Base-by-base conservation (phyloP, 768 basidiomycete species). In the Agaricus sinodeliciosus region DNA sequence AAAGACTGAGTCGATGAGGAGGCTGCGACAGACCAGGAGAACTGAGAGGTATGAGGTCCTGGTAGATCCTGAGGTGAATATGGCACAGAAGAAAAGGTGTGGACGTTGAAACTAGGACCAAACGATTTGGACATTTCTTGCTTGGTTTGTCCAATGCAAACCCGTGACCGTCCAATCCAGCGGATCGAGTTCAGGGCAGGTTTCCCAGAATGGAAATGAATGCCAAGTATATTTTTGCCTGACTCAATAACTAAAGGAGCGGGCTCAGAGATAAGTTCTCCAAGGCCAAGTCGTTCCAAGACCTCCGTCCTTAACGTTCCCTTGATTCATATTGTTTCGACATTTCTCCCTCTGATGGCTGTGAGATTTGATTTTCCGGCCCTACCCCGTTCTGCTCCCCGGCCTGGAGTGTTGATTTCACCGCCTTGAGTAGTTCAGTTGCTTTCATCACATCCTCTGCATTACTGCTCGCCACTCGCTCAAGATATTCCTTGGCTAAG, bases 391-490 rank as follows among this genome's bases (percentile, higher is more conserved):
- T 40, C 25, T 56, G 43, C 37, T 60, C 56, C 55, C 54, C 65
- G 39, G 62, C 61, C 46, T 67, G 62, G n/a, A 75, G 59, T 39
- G 63, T 60, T 39, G 59, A 53, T 56, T 78, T 80, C 16, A 84
- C 68, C 18, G 66, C 69, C 61, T 87, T 87, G 55, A 93, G 67
- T 63, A 89, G 66, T 39, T 90, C 89, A 39, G 81, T 73, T 0
- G 89, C 92, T 50, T 75, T 77, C 11, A 77, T 78, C 15, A 88
- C 87, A 60, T 94, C 90, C 61, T 91, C 89, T 9, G 81, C 81
- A 67, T 94, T 93, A 61, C 87, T 92, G 43, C 68, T 68, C 3
- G 88, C 82, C 25, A 96, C 81, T 44, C 73, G 74, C 54, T 90
- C 82, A 27, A 93, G 72, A 65, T 85, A 88, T 46, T 83, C 79